A percentile compares a stretch with the other conserved stretches of the same genome.
Evolutionary conservation across 345 rosid genomes (phyloP).

Genomic region (Salix udensis): DNA sequence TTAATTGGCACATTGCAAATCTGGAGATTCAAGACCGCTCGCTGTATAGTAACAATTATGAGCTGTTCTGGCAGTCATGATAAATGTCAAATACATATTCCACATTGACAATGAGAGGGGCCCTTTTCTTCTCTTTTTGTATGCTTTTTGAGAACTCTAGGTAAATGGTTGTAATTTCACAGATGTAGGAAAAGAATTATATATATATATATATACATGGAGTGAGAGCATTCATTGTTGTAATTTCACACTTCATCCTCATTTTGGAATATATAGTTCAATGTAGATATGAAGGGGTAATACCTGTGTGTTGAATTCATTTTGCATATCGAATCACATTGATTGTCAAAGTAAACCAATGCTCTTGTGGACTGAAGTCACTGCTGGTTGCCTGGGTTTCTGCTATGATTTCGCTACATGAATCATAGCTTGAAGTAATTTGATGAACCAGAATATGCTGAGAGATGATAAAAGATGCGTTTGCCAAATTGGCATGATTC

Average conservation of each 20-base stretch:
- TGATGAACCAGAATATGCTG: no score
- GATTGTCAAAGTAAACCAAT: neutral
- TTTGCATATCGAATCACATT: neutral
- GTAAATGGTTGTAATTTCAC: slow-evolving; percentile 21
- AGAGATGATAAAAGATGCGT: no score
- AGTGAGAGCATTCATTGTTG: slow-evolving; percentile 29
- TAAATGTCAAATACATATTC: slow-evolving; percentile 10
- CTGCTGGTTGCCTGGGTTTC: no score
- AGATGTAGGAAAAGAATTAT: slow-evolving; percentile 14
- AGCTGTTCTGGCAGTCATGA: slow-evolving; percentile 97
- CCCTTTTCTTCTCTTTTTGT: slow-evolving; percentile 17
- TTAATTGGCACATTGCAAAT: slow-evolving; percentile 93
- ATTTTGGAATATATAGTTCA: neutral
- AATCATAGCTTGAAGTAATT: no score
- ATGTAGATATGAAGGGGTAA: slow-evolving; percentile 28
- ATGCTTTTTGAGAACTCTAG: slow-evolving; percentile 29
- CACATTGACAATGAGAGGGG: slow-evolving; percentile 13
- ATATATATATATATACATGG: neutral
- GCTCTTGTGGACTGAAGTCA: neutral
- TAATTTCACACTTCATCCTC: neutral
- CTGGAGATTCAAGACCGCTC: slow-evolving; percentile 99
- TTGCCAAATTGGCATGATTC: no score
- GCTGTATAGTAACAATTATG: slow-evolving; percentile 80
- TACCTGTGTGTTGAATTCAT: neutral
- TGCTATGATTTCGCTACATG: no score